Evolutionary conservation across 1,284 basidiomycete species (phyloP).

Genomic region (Volvariella surrecta): DNA sequence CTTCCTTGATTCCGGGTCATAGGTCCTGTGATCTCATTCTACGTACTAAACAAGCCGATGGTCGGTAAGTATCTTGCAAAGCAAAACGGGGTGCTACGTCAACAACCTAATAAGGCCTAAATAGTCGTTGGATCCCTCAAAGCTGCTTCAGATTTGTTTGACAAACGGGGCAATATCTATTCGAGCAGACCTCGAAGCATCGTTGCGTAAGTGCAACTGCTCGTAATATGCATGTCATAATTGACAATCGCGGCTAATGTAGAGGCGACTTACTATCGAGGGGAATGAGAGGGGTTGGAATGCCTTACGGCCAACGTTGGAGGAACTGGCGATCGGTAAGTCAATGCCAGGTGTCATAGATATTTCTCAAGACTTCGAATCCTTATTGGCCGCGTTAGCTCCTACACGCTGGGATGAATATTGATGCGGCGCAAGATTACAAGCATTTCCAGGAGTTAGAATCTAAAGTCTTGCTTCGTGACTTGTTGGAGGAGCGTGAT

Average conservation of each 20-base stretch:
- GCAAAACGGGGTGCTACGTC: background rate
- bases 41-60: slow-evolving; percentile 14
- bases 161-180: slow-evolving; percentile 60
- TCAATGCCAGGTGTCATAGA: background rate
- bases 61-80: slow-evolving; percentile 11
- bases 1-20: too few relatives aligned
- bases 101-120: background rate
- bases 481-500: slow-evolving; percentile 13
- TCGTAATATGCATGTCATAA: background rate
- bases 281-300: slow-evolving; percentile 21
- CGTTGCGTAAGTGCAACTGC: slow-evolving; percentile 19
- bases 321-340: slow-evolving; percentile 23
- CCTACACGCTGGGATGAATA: slow-evolving; percentile 19
- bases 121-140: slow-evolving; percentile 15
- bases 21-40: slow-evolving; percentile 16
- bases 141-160: slow-evolving; percentile 51
- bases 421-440: slow-evolving; percentile 17
- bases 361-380: background rate
- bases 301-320: slow-evolving; percentile 22
- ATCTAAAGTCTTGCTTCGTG: slow-evolving; percentile 16
- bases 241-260: background rate
- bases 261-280: slow-evolving; percentile 20
- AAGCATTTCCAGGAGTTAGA: slow-evolving; percentile 18
- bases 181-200: slow-evolving; percentile 52
- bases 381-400: slow-evolving; percentile 11